Evolutionary conservation across 2,329 filamentous ascomycete genomes (phyloP).

Genomic region (Microdochium nivale): DNA sequence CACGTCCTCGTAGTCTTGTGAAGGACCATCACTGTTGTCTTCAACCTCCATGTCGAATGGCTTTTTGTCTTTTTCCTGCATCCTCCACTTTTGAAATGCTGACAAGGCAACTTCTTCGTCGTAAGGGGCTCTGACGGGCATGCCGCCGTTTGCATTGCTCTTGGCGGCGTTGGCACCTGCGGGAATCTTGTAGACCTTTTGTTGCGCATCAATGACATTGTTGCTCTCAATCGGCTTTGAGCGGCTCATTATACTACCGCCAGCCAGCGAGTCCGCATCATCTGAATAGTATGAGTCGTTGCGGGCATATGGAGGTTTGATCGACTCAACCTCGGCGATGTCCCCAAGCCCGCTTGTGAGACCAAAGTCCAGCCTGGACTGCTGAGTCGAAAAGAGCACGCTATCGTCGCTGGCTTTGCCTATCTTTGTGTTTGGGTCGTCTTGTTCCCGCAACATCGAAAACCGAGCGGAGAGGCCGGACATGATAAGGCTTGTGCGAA

Average conservation of each 20-base stretch:
- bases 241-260: slow-evolving; percentile 73
- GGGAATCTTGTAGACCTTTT: slow-evolving; percentile 88
- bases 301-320: slow-evolving; percentile 51
- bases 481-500: slow-evolving; percentile 93
- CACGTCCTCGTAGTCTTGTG: slow-evolving; percentile 25
- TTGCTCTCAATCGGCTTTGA: slow-evolving; percentile 82
- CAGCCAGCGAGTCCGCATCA: slow-evolving; percentile 55
- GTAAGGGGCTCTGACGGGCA: slow-evolving; percentile 65
- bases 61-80: slow-evolving; percentile 45
- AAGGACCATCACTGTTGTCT: slow-evolving; percentile 24
- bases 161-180: slow-evolving; percentile 35
- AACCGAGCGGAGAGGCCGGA: slow-evolving; percentile 89
- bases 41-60: slow-evolving; percentile 30
- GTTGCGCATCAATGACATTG: slow-evolving; percentile 84
- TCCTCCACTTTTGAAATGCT: slow-evolving; percentile 70
- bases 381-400: slow-evolving; percentile 73
- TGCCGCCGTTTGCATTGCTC: slow-evolving; percentile 28
- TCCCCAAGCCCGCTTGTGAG: slow-evolving; percentile 55
- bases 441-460: slow-evolving; percentile 92
- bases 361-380: slow-evolving; percentile 71
- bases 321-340: slow-evolving; percentile 85
- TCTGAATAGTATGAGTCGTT: slow-evolving; percentile 57
- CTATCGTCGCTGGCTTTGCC: slow-evolving; percentile 96
- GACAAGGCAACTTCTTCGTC: slow-evolving; percentile 81
- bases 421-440: slow-evolving; percentile 79